Conservation (phyloP, 176 grass and related monocot genomes). For the Luzula sylvatica region DNA sequence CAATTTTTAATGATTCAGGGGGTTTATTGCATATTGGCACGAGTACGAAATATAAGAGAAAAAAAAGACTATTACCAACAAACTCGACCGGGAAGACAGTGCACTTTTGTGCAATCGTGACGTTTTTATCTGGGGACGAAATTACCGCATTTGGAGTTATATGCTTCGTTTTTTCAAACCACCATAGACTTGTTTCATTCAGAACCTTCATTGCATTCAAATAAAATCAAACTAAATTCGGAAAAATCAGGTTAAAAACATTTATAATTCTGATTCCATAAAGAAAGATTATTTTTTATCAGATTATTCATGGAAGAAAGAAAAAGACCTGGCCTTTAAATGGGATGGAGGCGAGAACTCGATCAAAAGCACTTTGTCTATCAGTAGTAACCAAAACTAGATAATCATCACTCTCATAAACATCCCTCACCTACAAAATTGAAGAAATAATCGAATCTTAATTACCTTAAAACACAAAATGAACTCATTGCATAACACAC, state of each 20-base stretch:
- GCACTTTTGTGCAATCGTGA: constrained; percentile 89
- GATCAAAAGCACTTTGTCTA: constrained; percentile 90
- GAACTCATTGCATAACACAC: constrained; percentile 17
- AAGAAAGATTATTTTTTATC: background rate
- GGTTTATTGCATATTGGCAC: too few relatives aligned
- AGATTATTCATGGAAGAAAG: background rate
- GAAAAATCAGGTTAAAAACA: too few relatives aligned
- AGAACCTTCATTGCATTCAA: constrained; percentile 44
- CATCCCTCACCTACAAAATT: constrained; percentile 60
- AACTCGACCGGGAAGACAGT: constrained; percentile 98
- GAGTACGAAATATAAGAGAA: too few relatives aligned
- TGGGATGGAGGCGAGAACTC: constrained; percentile 80
- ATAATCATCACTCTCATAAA: constrained; percentile 77
- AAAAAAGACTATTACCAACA: constrained; percentile 60
- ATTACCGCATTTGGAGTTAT: constrained; percentile 94
- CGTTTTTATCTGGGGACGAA: constrained; percentile 79
- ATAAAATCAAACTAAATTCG: too few relatives aligned
- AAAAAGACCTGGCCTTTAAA: constrained; percentile 89
- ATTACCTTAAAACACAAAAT: background rate
- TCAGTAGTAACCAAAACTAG: constrained; percentile 91
- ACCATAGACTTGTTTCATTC: constrained; percentile 94
- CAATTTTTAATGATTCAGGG: background rate
- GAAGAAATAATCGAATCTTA: too few relatives aligned
- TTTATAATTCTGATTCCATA: too few relatives aligned
- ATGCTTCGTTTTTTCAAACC: constrained; percentile 66